Percentiles rank a stretch among this genome's conserved stretches.
These are phyloP conservation scores for Eimeria necatrix DNA, from an alignment of 169 alveolate genomes.

Conservation along the genomic window DNA sequence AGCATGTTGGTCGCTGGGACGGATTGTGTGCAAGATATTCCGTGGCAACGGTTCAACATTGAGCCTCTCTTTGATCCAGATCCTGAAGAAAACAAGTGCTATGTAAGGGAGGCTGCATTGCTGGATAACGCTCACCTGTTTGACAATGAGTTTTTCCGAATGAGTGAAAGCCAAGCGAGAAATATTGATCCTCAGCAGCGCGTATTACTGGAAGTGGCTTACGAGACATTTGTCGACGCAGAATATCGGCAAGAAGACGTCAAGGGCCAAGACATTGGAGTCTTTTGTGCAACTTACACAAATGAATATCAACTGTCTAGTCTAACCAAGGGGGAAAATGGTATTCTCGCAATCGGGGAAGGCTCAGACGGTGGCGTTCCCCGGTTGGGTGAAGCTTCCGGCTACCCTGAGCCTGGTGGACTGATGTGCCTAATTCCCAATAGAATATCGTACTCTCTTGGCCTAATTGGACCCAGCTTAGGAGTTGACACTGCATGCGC, in stretches of 20 bases:
- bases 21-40: slow-evolving; percentile 76
- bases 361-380: slow-evolving; percentile 77
- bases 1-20: slow-evolving; percentile 57
- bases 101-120: slow-evolving; percentile 81
- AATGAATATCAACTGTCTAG: slow-evolving; percentile 80
- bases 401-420: slow-evolving; percentile 84
- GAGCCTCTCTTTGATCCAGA: slow-evolving; percentile 74
- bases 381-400: slow-evolving; percentile 82
- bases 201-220: slow-evolving; percentile 83
- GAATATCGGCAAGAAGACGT: slow-evolving; percentile 39
- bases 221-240: slow-evolving; percentile 71
- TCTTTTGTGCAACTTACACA: slow-evolving; percentile 83
- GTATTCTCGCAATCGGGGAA: slow-evolving; percentile 80
- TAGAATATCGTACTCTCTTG: slow-evolving; percentile 83
- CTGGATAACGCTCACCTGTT: slow-evolving; percentile 82
- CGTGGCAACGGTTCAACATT: slow-evolving; percentile 74
- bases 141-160: slow-evolving; percentile 82
- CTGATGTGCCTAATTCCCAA: slow-evolving; percentile 84
- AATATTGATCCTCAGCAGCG: slow-evolving; percentile 88
- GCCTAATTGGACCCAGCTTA: slow-evolving; percentile 85
- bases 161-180: slow-evolving; percentile 80
- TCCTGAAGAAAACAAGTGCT: slow-evolving; percentile 70
- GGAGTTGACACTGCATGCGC: slow-evolving; percentile 88
- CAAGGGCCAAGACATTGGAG: slow-evolving; percentile 81
- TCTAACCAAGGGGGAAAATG: slow-evolving; percentile 72